Base-by-base conservation (phyloP, 1,139 yeast genomes). In the Magnusiomyces magnusii region DNA sequence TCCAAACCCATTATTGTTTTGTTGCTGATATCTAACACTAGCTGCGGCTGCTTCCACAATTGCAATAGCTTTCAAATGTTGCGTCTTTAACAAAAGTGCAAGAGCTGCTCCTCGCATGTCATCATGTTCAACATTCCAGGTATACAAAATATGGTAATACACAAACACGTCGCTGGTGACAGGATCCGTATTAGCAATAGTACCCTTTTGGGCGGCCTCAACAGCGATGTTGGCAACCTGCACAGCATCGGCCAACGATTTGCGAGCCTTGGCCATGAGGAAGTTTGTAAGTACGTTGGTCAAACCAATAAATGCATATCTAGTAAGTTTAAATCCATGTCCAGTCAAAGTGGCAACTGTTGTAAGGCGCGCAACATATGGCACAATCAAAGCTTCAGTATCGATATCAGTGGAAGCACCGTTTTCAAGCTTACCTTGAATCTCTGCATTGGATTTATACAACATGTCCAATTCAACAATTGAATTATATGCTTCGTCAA, bases 221-320 rank as follows among this genome's bases (percentile, higher is more conserved):
- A 44, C 15, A 5, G 27, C 17, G 7, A 10, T 3, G 21, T 25
- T 19, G 3, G 49, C 49, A 19, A 17, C 10, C 27, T 23, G 13
- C 3, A 51, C 47, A 19, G 47, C 54, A 13, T 34, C 19, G 17
- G 27, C 47, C 2, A 51, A 25, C 3, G 25, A 36, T n/a, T 53
- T 27, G n/a, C 39, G 55, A 5, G 59, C 59, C 27, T 60, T 51
- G 10, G 57, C 24, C 19, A 61, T 62, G 36, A 73, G 57, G 15
- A 65, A 59, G 5, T 59, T 56, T 5, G 66, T 60, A 15, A 73
- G 70, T 2, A 60, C 42, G 2, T 61, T 60, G 1, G 68, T 61
- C 57, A 72, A 55, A 0, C 74, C 74, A 10, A 68, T 63, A 57
- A 73, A 73, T 9, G 75, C 73, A 39, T 68, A 68, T 47, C 66